Conservation (phyloP, 768 basidiomycete genomes). For the Kondoa malvinella region DNA sequence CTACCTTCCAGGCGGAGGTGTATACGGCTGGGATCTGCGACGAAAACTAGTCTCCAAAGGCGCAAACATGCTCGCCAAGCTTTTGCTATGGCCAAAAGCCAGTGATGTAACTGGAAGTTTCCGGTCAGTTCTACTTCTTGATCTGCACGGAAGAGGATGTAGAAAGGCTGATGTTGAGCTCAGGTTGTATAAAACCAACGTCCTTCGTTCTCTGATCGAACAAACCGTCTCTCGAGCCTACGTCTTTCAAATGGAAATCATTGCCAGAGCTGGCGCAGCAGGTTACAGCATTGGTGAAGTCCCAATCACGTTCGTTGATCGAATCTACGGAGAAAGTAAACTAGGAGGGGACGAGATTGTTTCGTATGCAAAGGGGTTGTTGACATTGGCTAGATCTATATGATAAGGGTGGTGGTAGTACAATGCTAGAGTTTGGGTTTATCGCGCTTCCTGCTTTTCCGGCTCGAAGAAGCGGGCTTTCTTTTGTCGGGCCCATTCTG, state of each 20-base stretch:
- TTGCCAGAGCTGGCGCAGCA: conserved; percentile 67
- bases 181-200: conserved; percentile 59
- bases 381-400: background rate
- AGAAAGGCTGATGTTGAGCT: background rate
- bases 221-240: conserved; percentile 74
- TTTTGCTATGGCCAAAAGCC: conserved; percentile 65
- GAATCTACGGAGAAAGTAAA: conserved; percentile 85
- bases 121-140: conserved; percentile 32
- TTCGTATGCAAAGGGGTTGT: conserved; percentile 50
- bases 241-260: conserved; percentile 98
- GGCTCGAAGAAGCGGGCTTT: conserved; percentile 17
- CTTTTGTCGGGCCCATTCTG: conserved; percentile 27
- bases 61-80: conserved; percentile 77
- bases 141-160: background rate
- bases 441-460: conserved; percentile 1
- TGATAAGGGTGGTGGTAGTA: too few relatives aligned
- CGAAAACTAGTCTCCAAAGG: conserved; percentile 74
- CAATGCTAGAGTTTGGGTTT: background rate
- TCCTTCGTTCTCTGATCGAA: conserved; percentile 65
- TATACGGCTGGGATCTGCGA: conserved; percentile 82
- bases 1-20: conserved; percentile 62
- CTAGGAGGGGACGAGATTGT: conserved; percentile 75
- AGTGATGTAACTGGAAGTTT: conserved; percentile 84
- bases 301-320: conserved; percentile 86
- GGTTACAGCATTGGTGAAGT: conserved; percentile 78